Percentiles rank a stretch among this genome's conserved stretches.
phyloP scores from a whole-genome alignment of 306 rosid species.

The Vachellia collinsii region DNA sequence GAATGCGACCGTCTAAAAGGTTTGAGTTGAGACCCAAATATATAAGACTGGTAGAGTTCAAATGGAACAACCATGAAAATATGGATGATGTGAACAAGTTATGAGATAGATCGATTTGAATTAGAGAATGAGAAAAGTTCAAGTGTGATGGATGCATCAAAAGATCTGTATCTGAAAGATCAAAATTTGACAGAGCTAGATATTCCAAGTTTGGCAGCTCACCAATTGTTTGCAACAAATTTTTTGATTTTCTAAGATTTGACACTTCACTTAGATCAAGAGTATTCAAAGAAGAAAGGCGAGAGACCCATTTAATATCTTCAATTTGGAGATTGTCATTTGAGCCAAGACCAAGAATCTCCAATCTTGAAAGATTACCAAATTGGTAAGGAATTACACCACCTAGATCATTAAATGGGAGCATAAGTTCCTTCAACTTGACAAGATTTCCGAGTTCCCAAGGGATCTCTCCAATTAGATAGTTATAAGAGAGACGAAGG shows the following conservation, averaged over 20 bases:
- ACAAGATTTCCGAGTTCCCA: background rate
- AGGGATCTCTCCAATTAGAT: background rate
- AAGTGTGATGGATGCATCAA: background rate
- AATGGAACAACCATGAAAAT: background rate
- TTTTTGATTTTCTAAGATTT: background rate
- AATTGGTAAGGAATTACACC: background rate
- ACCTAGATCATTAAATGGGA: background rate
- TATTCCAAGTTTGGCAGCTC: background rate
- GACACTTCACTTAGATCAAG: background rate
- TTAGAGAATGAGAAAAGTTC: background rate
- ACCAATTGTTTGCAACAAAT: background rate
- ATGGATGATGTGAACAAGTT: background rate
- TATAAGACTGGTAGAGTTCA: background rate
- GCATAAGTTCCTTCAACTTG: background rate
- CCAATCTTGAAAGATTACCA: slow-evolving; percentile 1
- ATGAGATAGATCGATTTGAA: background rate
- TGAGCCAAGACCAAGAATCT: background rate
- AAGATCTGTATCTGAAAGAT: background rate
- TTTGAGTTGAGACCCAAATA: background rate
- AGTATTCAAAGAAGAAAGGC: background rate
- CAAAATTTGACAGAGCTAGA: background rate
- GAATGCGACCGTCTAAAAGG: background rate
- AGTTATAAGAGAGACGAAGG: background rate
- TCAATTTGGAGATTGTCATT: background rate
- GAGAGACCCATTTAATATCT: background rate